These are phyloP conservation scores for Xylaria acuta DNA, from an alignment of 495 filamentous ascomycete species.

Conservation along the genomic window DNA sequence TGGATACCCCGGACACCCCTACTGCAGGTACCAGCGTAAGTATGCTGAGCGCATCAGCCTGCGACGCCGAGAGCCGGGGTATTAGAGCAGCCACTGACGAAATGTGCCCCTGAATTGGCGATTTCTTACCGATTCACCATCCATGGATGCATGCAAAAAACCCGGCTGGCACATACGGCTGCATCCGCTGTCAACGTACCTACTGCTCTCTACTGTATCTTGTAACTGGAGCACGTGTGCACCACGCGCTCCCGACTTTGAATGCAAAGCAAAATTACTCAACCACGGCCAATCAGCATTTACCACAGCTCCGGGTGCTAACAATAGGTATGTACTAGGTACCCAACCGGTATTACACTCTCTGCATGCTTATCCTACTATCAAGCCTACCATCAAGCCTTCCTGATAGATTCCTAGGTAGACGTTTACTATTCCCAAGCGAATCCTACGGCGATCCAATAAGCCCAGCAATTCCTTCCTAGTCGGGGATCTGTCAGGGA, in stretches of 20 bases:
- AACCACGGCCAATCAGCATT: background rate
- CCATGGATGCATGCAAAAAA: conserved; percentile 5
- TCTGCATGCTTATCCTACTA: too few relatives aligned
- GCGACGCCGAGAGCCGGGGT: conserved; percentile 7
- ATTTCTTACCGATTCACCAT: background rate
- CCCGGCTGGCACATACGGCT: conserved; percentile 10
- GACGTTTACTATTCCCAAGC: background rate
- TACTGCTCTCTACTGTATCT: background rate
- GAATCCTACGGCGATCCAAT: conserved; percentile 4
- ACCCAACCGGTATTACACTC: too few relatives aligned
- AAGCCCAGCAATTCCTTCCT: conserved; percentile 6
- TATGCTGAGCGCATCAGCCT: background rate
- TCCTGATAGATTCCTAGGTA: background rate
- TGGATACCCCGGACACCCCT: background rate
- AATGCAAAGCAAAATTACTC: background rate
- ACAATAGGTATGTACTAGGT: too few relatives aligned
- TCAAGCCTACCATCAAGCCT: background rate
- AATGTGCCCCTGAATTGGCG: conserved; percentile 20
- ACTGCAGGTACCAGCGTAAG: background rate
- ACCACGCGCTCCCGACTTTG: background rate
- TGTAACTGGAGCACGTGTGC: background rate
- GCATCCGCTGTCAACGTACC: conserved; percentile 16
- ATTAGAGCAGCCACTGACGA: conserved; percentile 20
- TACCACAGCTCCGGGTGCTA: background rate
- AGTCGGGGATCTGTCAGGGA: background rate